These are phyloP conservation scores for Hammondia hammondi DNA, from an alignment of 169 alveolate genomes.

Conservation along the genomic window DNA sequence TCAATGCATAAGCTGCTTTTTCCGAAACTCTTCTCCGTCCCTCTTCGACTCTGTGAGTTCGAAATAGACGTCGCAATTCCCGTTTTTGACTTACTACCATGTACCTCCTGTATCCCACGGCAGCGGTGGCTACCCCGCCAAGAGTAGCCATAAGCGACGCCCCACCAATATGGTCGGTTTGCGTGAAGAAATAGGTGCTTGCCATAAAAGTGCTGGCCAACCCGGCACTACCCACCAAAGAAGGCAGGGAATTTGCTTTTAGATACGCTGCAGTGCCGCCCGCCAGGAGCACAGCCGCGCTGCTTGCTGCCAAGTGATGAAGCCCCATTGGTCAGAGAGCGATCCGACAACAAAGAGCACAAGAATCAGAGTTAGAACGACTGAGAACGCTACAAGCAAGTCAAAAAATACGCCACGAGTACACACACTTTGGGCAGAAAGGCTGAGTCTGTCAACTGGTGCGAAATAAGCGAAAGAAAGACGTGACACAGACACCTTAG, in stretches of 20 bases:
- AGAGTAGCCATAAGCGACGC: neutral
- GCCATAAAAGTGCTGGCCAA: neutral
- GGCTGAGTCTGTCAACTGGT: no score
- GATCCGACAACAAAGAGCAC: neutral
- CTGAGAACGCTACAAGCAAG: no score
- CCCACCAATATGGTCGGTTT: conserved; percentile 20
- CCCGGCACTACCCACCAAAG: conserved; percentile 15
- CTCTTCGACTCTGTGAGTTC: no score
- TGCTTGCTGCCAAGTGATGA: conserved; percentile 33
- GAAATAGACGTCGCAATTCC: no score
- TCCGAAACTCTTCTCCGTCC: no score
- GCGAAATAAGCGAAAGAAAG: no score
- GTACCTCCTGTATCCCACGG: neutral
- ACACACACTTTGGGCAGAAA: no score
- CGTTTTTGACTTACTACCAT: neutral
- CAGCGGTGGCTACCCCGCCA: conserved; percentile 34
- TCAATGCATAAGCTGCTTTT: no score
- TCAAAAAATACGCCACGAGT: no score
- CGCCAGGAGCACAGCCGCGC: conserved; percentile 10
- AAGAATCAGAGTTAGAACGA: neutral
- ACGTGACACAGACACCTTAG: no score
- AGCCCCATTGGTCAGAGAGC: neutral
- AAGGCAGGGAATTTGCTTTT: conserved; percentile 21
- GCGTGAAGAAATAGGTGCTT: conserved; percentile 25
- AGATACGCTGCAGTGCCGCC: conserved; percentile 15